phyloP scores from a whole-genome alignment of 2,329 filamentous ascomycete genomes.

The Penicillium sp. region DNA sequence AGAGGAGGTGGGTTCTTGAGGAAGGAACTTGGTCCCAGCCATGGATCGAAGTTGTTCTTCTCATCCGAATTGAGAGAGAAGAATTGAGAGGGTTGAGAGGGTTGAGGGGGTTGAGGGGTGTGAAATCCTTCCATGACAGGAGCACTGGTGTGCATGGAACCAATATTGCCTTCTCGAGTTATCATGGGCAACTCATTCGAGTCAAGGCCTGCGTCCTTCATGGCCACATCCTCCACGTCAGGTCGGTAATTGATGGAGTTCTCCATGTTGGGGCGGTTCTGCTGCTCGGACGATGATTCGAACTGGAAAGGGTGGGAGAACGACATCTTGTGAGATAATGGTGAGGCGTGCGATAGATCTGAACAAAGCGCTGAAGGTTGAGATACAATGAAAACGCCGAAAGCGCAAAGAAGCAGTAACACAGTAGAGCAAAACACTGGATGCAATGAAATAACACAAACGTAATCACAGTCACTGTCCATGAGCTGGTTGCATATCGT shows the following conservation, averaged over 20 bases:
- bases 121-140: neutral
- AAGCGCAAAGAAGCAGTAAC: constrained; percentile 13
- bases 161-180: constrained; percentile 4
- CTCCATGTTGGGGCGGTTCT: constrained; percentile 19
- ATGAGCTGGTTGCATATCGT: constrained; percentile 22
- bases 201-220: constrained; percentile 19
- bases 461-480: constrained; percentile 16
- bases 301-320: neutral
- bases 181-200: constrained; percentile 8
- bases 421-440: constrained; percentile 11
- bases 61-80: neutral
- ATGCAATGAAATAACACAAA: neutral
- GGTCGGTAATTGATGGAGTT: constrained; percentile 13
- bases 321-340: neutral
- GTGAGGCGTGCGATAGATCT: neutral
- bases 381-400: constrained; percentile 7
- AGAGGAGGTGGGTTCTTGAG: neutral
- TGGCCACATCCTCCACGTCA: constrained; percentile 19
- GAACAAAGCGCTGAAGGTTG: constrained; percentile 5
- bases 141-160: constrained; percentile 26
- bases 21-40: neutral
- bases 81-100: neutral
- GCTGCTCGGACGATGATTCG: neutral
- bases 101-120: neutral
- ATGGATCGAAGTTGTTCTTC: neutral